Evolutionary conservation across 495 filamentous ascomycete species (phyloP), one percentile per base, ranked within the genome.

Genomic region (Penicillium steckii): DNA sequence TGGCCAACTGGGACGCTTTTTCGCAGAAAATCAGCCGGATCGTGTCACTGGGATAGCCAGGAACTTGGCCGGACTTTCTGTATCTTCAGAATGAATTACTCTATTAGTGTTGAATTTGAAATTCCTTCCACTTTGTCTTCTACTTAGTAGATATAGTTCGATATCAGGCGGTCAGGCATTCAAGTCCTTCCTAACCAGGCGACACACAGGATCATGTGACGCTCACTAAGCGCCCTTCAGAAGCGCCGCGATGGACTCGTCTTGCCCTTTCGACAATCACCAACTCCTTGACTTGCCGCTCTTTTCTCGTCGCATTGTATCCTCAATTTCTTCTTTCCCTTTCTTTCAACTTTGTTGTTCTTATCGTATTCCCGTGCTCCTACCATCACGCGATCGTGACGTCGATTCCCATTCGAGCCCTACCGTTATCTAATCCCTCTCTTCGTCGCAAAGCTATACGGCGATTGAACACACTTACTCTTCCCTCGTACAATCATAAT

Each of bases 1-100:
- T 62, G 70, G 79, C 22, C 80, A 80, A 56, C 57, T 90, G 50
- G 63, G 59, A 3, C 53, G 62, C 3, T 78, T 84, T 50, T 81
- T 86, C 51, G 56, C 55, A 6, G 60, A 56, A n/a, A 59, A 64
- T 17, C 8, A 42, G 44, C 27, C 54, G 12, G 43, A 50, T 38
- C 26, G 18, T 2, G 43, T 59, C 9, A 9, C 32, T 25, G 26
- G 19, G 13, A 23, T 59, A 2, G 32, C 49, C 1, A 29, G 57
- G 42, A 59, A 53, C 44, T 5, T 60, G 8, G n/a, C 48, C 25
- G n/a, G n/a, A n/a, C n/a, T n/a, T n/a, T n/a, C n/a, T n/a, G n/a
- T n/a, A n/a, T n/a, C n/a, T n/a, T n/a, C n/a, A n/a, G n/a, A n/a
- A n/a, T n/a, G n/a, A n/a, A n/a, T n/a, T n/a, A n/a, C n/a, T n/a